These are phyloP conservation scores for Wallacemonas sp. DNA, from an alignment of 208 protist genomes.

Conservation along the genomic window DNA sequence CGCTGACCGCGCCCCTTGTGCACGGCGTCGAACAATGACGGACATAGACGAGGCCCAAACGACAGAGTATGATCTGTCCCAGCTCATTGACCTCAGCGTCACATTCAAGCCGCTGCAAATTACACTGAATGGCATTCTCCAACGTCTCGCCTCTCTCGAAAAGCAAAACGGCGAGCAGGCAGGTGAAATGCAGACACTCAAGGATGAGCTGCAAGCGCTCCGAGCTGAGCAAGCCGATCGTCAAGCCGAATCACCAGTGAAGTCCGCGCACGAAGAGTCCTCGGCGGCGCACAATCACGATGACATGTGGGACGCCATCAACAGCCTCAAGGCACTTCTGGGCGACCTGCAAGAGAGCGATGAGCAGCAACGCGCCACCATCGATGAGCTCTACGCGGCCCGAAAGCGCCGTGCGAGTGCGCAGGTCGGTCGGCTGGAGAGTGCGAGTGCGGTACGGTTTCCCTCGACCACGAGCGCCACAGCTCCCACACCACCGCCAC, in stretches of 20 bases:
- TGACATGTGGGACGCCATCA: slow-evolving; percentile 65
- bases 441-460: neutral
- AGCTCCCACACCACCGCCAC: neutral
- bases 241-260: slow-evolving; percentile 9
- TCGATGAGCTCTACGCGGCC: slow-evolving; percentile 82
- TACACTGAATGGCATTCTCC: slow-evolving; percentile 59
- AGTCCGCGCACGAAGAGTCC: slow-evolving; percentile 18
- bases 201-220: slow-evolving; percentile 30
- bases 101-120: slow-evolving; percentile 77
- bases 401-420: slow-evolving; percentile 42
- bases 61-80: slow-evolving; percentile 68
- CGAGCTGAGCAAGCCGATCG: slow-evolving; percentile 25
- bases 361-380: slow-evolving; percentile 56
- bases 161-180: slow-evolving; percentile 44
- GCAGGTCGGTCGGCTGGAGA: slow-evolving; percentile 7
- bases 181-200: slow-evolving; percentile 39
- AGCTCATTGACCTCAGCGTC: slow-evolving; percentile 76
- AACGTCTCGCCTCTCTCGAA: slow-evolving; percentile 54
- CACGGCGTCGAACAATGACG: neutral
- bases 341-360: slow-evolving; percentile 46
- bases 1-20: too few species aligned
- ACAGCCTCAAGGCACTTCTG: slow-evolving; percentile 50
- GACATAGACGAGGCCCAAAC: slow-evolving; percentile 11
- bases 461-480: neutral
- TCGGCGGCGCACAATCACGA: slow-evolving; percentile 25